Evolutionary conservation across 148 eudicot species (phyloP).

Genomic region (Pharnaceum exiguum): DNA sequence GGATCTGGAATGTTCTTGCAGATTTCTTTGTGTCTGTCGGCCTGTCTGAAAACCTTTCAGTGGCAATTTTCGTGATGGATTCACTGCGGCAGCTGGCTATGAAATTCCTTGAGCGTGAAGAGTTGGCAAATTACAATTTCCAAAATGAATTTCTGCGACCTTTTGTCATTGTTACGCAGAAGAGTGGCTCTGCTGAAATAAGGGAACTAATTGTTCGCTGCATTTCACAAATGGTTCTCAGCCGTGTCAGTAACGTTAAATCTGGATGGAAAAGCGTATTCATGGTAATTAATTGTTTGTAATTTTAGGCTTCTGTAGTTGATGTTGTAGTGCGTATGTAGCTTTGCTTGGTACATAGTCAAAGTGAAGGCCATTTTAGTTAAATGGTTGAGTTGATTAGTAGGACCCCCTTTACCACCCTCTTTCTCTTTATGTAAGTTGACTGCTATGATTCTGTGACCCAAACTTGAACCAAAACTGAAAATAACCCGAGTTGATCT

Average conservation of each 20-base stretch:
- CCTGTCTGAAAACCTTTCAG: slow-evolving; percentile 91
- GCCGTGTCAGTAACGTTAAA: slow-evolving; percentile 86
- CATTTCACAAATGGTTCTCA: slow-evolving; percentile 97
- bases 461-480: too few relatives aligned
- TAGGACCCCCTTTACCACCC: too few relatives aligned
- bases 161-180: slow-evolving; percentile 91
- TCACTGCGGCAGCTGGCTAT: slow-evolving; percentile 95
- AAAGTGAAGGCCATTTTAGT: too few relatives aligned
- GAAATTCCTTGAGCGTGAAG: slow-evolving; percentile 98
- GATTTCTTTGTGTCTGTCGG: slow-evolving; percentile 98
- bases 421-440: too few relatives aligned
- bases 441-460: too few relatives aligned
- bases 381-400: too few relatives aligned
- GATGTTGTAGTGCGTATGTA: neutral
- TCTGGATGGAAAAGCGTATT: slow-evolving; percentile 99
- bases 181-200: slow-evolving; percentile 85
- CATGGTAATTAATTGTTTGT: slow-evolving; percentile 41
- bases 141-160: slow-evolving; percentile 98
- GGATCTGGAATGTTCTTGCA: slow-evolving; percentile 97
- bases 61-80: slow-evolving; percentile 99
- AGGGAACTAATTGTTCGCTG: slow-evolving; percentile 95
- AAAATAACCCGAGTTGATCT: too few relatives aligned
- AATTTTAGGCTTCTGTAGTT: neutral
- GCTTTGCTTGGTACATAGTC: neutral
- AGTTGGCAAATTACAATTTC: slow-evolving; percentile 95